phyloP scores from a whole-genome alignment of 2,329 filamentous ascomycete species.

The Penicillium vulpinum region DNA sequence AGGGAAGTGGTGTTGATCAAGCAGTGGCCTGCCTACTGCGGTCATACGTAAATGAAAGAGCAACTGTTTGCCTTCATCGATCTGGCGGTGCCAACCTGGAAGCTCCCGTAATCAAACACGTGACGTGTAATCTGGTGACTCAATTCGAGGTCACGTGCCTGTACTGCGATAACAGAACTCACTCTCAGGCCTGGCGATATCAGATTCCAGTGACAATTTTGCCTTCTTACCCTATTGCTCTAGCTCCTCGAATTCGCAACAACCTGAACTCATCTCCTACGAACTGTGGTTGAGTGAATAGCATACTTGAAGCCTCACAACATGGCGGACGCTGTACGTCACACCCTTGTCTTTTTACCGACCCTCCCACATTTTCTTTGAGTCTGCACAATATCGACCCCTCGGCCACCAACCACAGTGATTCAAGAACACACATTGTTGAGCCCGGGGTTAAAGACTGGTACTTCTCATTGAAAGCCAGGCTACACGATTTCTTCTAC shows the following conservation, averaged over 20 bases:
- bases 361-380: conserved; percentile 44
- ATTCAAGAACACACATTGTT: conserved; percentile 15
- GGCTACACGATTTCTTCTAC: conserved; percentile 7
- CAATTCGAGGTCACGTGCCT: conserved; percentile 17
- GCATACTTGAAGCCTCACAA: conserved; percentile 21
- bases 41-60: conserved; percentile 18
- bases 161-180: conserved; percentile 25
- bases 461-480: conserved; percentile 1
- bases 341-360: conserved; percentile 39
- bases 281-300: conserved; percentile 14
- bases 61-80: conserved; percentile 8
- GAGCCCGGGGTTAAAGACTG: not conserved
- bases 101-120: not conserved
- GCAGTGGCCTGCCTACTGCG: conserved; percentile 41
- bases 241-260: not conserved
- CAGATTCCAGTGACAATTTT: conserved; percentile 22
- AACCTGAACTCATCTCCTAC: not conserved
- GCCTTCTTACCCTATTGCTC: conserved; percentile 12
- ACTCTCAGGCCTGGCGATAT: conserved; percentile 18
- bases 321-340: conserved; percentile 49
- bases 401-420: conserved; percentile 24
- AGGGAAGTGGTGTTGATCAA: conserved; percentile 20
- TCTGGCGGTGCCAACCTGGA: too few relatives aligned
- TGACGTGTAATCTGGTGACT: conserved; percentile 13
- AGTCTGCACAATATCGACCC: conserved; percentile 31